phyloP scores from a whole-genome alignment of 2,329 filamentous ascomycete genomes.

The Fusarium duplospermum region DNA sequence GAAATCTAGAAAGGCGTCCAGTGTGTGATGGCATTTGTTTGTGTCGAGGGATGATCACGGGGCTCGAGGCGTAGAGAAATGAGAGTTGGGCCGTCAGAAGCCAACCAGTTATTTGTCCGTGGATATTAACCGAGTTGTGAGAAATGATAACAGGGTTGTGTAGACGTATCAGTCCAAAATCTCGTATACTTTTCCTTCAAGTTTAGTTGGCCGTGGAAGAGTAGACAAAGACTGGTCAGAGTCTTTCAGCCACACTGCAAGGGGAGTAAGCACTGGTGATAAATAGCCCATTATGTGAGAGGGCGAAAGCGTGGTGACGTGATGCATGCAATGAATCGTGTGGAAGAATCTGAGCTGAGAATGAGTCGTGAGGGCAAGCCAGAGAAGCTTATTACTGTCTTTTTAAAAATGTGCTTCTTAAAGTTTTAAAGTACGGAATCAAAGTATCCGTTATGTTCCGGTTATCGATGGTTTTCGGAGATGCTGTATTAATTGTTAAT shows the following conservation, averaged over 20 bases:
- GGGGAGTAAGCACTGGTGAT: background rate
- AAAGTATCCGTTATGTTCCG: background rate
- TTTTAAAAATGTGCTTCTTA: background rate
- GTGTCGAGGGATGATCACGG: background rate
- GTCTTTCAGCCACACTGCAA: background rate
- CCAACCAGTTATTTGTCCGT: background rate
- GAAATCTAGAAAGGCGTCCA: background rate
- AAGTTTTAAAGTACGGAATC: background rate
- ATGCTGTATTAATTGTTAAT: background rate
- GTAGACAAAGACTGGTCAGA: background rate
- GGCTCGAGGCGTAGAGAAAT: background rate
- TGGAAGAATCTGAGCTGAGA: background rate
- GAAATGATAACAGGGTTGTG: background rate
- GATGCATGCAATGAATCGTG: background rate
- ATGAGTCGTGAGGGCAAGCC: background rate
- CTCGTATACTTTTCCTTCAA: background rate
- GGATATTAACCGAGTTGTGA: background rate
- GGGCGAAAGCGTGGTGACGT: background rate
- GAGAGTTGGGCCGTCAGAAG: background rate
- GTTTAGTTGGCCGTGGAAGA: background rate
- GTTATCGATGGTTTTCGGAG: background rate
- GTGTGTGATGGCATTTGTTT: background rate
- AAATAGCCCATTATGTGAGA: background rate
- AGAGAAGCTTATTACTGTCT: background rate
- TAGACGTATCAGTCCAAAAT: background rate